phyloP scores from a whole-genome alignment of 2,329 filamentous ascomycete genomes.

The Cordyceps farinosa region DNA sequence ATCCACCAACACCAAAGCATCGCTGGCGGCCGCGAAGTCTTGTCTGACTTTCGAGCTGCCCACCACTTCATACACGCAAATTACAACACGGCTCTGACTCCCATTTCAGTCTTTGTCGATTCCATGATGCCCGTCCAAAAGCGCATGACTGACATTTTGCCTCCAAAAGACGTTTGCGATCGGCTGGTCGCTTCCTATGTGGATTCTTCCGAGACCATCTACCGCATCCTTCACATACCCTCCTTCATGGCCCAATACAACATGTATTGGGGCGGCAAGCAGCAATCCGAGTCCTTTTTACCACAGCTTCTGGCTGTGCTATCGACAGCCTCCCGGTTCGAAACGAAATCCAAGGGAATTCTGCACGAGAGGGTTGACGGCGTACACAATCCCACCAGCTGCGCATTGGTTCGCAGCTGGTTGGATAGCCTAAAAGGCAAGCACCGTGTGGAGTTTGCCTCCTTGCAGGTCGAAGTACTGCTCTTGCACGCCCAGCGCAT shows the following conservation, averaged over 20 bases:
- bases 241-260: conserved; percentile 50
- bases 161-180: conserved; percentile 49
- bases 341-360: conserved; percentile 48
- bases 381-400: conserved; percentile 55
- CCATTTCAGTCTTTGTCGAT: conserved; percentile 55
- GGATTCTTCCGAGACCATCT: conserved; percentile 49
- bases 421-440: conserved; percentile 50
- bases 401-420: conserved; percentile 52
- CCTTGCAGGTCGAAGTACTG: conserved; percentile 53
- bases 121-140: conserved; percentile 56
- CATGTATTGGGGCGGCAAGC: conserved; percentile 48
- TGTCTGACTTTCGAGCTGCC: conserved; percentile 44
- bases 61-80: conserved; percentile 47
- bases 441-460: conserved; percentile 49
- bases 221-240: conserved; percentile 51
- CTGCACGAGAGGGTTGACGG: conserved; percentile 50
- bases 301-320: conserved; percentile 51
- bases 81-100: conserved; percentile 43
- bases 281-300: conserved; percentile 48
- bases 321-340: conserved; percentile 52
- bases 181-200: conserved; percentile 48
- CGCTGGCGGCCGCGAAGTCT: conserved; percentile 40
- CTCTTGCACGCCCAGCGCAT: conserved; percentile 51
- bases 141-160: conserved; percentile 55
- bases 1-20: conserved; percentile 41